Conservation (phyloP, 768 basidiomycete species). For the Cystofilobasidium capitatum region DNA sequence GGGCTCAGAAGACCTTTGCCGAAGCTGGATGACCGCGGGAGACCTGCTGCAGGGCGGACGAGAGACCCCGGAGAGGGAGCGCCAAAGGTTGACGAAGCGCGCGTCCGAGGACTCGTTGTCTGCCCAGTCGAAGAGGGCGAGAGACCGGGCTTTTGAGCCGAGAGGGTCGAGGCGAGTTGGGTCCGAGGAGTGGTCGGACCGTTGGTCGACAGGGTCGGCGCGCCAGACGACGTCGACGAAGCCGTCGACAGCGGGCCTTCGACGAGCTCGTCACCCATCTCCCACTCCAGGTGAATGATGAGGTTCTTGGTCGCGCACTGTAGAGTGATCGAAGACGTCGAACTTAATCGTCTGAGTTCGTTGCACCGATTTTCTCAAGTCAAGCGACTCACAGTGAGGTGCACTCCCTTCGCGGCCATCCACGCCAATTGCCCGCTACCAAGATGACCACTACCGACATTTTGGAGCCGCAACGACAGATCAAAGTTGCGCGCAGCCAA, state of each 20-base stretch:
- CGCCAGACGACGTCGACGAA: background rate
- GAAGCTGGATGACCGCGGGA: background rate
- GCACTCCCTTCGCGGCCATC: conserved; percentile 81
- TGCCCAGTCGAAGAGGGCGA: background rate
- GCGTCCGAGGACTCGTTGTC: too few species aligned
- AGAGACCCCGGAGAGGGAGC: background rate
- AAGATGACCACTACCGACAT: conserved; percentile 56
- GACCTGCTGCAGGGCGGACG: background rate
- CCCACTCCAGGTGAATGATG: conserved; percentile 31
- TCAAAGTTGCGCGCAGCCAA: conserved; percentile 60
- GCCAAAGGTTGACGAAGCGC: background rate
- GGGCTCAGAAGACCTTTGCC: background rate
- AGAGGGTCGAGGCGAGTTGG: background rate
- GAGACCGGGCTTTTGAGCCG: background rate
- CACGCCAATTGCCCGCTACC: conserved; percentile 41
- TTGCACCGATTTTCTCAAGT: background rate
- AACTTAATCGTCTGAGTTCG: background rate
- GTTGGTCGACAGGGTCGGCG: background rate
- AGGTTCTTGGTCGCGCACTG: conserved; percentile 31
- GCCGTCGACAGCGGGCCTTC: background rate
- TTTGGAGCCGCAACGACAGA: conserved; percentile 57
- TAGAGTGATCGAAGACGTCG: background rate
- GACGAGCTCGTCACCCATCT: conserved; percentile 8
- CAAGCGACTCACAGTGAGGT: conserved; percentile 63
- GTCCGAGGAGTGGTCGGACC: background rate